A percentile compares a stretch with the other conserved stretches of the same genome.
These are phyloP conservation scores for Fragaria ananassa DNA, from an alignment of 306 rosid genomes.

Conservation along the genomic window DNA sequence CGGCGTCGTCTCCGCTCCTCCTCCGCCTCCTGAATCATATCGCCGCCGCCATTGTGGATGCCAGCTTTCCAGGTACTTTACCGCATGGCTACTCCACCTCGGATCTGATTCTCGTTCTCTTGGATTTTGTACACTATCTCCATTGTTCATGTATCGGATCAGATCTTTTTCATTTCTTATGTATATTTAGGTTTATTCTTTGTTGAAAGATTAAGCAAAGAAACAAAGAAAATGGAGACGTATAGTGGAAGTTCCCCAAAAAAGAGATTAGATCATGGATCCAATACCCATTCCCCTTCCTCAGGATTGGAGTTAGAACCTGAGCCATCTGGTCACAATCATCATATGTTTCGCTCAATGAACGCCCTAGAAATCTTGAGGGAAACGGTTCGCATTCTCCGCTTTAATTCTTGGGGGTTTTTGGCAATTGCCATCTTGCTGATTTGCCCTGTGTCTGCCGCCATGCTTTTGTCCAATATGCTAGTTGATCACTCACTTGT, in stretches of 20 bases:
- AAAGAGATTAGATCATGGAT: constrained; percentile 53
- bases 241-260: constrained; percentile 53
- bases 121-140: neutral
- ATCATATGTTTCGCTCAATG: constrained; percentile 54
- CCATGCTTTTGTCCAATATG: constrained; percentile 64
- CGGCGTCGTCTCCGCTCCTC: neutral
- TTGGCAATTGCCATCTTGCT: constrained; percentile 56
- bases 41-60: neutral
- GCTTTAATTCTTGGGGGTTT: constrained; percentile 76
- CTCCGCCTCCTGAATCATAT: neutral
- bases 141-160: constrained; percentile 24
- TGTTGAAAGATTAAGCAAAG: neutral
- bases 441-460: constrained; percentile 83
- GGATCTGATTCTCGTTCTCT: neutral
- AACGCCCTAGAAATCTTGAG: constrained; percentile 85
- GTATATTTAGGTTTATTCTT: neutral
- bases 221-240: constrained; percentile 45
- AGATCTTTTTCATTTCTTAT: constrained; percentile 18
- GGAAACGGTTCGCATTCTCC: constrained; percentile 75
- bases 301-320: constrained; percentile 37
- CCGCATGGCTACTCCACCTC: neutral
- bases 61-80: neutral
- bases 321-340: constrained; percentile 24
- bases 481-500: constrained; percentile 63
- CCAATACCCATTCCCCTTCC: constrained; percentile 37